Percentiles rank a stretch among this genome's conserved stretches.
These are phyloP conservation scores for Arabidopsis lyrata DNA, from an alignment of 441 rosid genomes.

Conservation along the genomic window DNA sequence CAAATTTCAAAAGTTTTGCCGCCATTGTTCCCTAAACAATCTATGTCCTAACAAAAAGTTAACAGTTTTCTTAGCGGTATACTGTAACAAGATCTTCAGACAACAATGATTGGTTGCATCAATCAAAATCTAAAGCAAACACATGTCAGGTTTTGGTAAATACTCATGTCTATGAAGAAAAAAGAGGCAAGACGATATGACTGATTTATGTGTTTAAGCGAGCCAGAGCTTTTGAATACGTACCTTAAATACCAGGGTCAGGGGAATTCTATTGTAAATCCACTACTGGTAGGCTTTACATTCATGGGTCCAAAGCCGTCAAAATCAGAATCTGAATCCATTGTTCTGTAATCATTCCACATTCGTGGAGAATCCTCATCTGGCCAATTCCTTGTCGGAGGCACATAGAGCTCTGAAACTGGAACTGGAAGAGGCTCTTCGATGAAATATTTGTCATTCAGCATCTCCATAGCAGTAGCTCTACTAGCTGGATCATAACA, in stretches of 20 bases:
- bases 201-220: background rate
- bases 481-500: slow-evolving; percentile 84
- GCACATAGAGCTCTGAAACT: slow-evolving; percentile 71
- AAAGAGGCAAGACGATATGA: slow-evolving; percentile 12
- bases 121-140: background rate
- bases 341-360: slow-evolving; percentile 59
- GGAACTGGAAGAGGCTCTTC: slow-evolving; percentile 87
- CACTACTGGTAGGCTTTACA: slow-evolving; percentile 56
- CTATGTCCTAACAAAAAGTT: background rate
- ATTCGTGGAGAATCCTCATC: slow-evolving; percentile 73
- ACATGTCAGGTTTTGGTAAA: background rate
- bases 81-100: background rate
- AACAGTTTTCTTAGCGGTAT: background rate
- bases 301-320: slow-evolving; percentile 67
- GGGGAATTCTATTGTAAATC: slow-evolving; percentile 67
- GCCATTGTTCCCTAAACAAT: background rate
- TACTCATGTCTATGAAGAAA: background rate
- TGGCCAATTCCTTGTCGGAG: slow-evolving; percentile 55
- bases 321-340: slow-evolving; percentile 81
- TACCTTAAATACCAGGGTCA: slow-evolving; percentile 50
- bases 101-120: background rate
- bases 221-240: slow-evolving; percentile 8
- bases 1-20: background rate
- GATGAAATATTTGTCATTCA: slow-evolving; percentile 72
- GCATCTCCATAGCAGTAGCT: slow-evolving; percentile 76